A percentile compares a stretch with the other conserved stretches of the same genome.
These are phyloP conservation scores for Microdochium paspali DNA, from an alignment of 2,329 filamentous ascomycete species.

Conservation along the genomic window DNA sequence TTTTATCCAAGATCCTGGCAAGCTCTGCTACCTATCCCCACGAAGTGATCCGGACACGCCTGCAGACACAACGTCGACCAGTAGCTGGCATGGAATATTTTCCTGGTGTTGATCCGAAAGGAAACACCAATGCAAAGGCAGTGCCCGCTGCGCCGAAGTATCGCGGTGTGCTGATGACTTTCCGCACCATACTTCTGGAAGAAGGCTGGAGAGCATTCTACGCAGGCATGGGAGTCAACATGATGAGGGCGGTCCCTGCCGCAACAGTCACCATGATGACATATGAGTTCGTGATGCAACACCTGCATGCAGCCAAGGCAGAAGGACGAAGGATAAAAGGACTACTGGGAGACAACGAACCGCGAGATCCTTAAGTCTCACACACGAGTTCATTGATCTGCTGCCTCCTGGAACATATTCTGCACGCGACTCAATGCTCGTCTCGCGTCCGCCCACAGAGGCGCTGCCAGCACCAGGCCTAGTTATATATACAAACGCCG, in stretches of 20 bases:
- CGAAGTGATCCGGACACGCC: slow-evolving; percentile 84
- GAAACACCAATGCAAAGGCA: slow-evolving; percentile 10
- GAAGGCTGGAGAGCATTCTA: slow-evolving; percentile 97
- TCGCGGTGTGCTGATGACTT: slow-evolving; percentile 70
- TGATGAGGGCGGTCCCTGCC: slow-evolving; percentile 90
- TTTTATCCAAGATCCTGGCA: slow-evolving; percentile 88
- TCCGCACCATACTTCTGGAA: slow-evolving; percentile 74
- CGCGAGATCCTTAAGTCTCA: too few species aligned
- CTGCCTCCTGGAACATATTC: background rate
- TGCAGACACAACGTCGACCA: slow-evolving; percentile 85
- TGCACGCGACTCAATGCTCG: background rate
- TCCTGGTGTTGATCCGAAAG: slow-evolving; percentile 13
- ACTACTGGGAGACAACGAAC: background rate
- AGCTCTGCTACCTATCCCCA: slow-evolving; percentile 96
- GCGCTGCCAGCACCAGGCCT: too few species aligned
- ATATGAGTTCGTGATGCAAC: slow-evolving; percentile 68
- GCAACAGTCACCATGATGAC: slow-evolving; percentile 97
- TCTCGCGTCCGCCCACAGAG: too few species aligned
- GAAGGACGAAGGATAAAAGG: slow-evolving; percentile 21
- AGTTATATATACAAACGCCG: too few species aligned
- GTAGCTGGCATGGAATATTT: slow-evolving; percentile 43
- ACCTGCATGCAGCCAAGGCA: slow-evolving; percentile 32
- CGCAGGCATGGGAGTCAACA: slow-evolving; percentile 92
- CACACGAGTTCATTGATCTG: background rate
- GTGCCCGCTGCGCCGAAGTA: slow-evolving; percentile 44